phyloP scores from a whole-genome alignment of 1,284 basidiomycete genomes.

The Neonothopanus nambi region DNA sequence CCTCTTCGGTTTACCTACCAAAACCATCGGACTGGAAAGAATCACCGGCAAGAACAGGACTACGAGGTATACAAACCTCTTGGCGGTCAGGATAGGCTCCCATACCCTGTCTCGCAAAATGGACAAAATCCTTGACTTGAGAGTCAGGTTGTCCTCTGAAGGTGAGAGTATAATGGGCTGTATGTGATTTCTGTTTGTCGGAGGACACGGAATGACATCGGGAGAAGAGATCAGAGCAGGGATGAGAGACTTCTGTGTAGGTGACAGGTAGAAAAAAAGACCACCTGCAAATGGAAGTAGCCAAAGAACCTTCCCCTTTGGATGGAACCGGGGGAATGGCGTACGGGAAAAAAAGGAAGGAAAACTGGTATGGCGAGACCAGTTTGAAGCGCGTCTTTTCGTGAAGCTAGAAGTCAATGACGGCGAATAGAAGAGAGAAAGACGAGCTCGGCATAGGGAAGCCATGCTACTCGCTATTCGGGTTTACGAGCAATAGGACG shows the following conservation, averaged over 20 bases:
- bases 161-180: constrained; percentile 57
- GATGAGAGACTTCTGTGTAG: constrained; percentile 39
- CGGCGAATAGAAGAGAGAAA: background rate
- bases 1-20: constrained; percentile 67
- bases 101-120: constrained; percentile 62
- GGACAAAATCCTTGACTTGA: constrained; percentile 42
- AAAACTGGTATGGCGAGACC: constrained; percentile 2
- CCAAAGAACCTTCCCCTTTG: constrained; percentile 42
- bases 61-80: constrained; percentile 85
- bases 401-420: background rate
- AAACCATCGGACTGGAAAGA: constrained; percentile 80
- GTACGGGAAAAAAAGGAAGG: constrained; percentile 7
- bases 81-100: constrained; percentile 85
- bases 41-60: constrained; percentile 89
- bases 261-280: constrained; percentile 47
- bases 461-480: background rate
- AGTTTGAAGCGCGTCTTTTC: constrained; percentile 9
- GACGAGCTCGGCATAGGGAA: background rate
- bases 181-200: constrained; percentile 18
- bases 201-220: constrained; percentile 60
- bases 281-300: constrained; percentile 58
- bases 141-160: constrained; percentile 52
- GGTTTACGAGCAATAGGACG: background rate
- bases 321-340: background rate
- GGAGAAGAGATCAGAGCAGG: constrained; percentile 57